A percentile compares a stretch with the other conserved stretches of the same genome.
Evolutionary conservation across 2,329 filamentous ascomycete genomes (phyloP).

Genomic region (Byssochlamys sp.): DNA sequence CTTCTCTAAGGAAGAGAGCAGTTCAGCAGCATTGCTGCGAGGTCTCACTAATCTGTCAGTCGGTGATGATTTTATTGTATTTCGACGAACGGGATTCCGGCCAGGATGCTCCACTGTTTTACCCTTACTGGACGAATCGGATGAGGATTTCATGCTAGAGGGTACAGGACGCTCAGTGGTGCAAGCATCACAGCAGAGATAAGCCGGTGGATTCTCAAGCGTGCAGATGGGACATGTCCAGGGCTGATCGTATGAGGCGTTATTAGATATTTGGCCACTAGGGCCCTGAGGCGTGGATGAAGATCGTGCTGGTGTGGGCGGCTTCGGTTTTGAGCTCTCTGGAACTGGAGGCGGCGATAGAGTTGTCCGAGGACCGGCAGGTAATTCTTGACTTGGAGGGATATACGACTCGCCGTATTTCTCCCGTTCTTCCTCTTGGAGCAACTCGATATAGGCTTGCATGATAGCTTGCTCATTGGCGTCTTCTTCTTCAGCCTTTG

Average conservation of each 20-base stretch:
- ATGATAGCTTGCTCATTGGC: constrained; percentile 81
- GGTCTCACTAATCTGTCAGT: constrained; percentile 17
- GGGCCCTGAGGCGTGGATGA: constrained; percentile 3
- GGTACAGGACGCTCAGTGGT: constrained; percentile 45
- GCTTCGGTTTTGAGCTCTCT: constrained; percentile 14
- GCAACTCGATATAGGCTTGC: constrained; percentile 73
- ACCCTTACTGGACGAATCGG: constrained; percentile 9
- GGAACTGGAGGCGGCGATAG: constrained; percentile 31
- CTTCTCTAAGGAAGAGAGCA: constrained; percentile 28
- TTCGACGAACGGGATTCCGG: constrained; percentile 2
- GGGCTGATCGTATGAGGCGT: constrained; percentile 29
- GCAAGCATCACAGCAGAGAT: constrained; percentile 53
- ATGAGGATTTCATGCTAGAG: constrained; percentile 12
- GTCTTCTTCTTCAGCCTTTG: constrained; percentile 75
- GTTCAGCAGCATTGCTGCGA: constrained; percentile 23
- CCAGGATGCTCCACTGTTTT: neutral
- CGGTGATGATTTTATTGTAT: constrained; percentile 1
- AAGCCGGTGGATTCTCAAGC: constrained; percentile 51
- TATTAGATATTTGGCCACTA: constrained; percentile 13
- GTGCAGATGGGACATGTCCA: constrained; percentile 56
- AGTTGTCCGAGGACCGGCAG: constrained; percentile 38
- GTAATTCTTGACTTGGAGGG: constrained; percentile 43
- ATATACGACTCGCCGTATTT: constrained; percentile 50
- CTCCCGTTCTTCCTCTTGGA: constrained; percentile 65
- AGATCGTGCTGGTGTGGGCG: neutral